Conservation (phyloP, 257 asterid genomes). For the Galeopsis tetrahit region DNA sequence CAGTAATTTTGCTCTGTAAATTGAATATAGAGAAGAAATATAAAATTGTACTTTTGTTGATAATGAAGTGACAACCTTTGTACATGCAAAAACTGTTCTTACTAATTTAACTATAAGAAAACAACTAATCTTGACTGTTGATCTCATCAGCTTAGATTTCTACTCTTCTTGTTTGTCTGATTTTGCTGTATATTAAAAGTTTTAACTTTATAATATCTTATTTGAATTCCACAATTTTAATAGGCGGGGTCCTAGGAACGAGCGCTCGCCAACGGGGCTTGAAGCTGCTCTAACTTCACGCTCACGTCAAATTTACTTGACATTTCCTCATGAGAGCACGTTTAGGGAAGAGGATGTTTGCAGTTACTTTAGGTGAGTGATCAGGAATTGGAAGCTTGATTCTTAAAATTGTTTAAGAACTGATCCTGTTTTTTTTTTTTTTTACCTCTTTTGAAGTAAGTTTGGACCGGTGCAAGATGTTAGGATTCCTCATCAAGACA, state of each 20-base stretch:
- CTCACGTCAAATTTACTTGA: constrained; percentile 81
- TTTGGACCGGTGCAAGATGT: constrained; percentile 96
- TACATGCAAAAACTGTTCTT: constrained; percentile 1
- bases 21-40: not conserved
- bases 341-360: constrained; percentile 93
- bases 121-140: not conserved
- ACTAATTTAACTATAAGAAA: not conserved
- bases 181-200: not conserved
- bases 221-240: constrained; percentile 42
- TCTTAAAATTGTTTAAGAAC: constrained; percentile 11
- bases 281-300: constrained; percentile 54
- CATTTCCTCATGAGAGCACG: constrained; percentile 88
- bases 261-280: constrained; percentile 51
- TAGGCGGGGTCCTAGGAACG: constrained; percentile 55
- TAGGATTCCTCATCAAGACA: constrained; percentile 89
- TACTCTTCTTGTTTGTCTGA: not conserved
- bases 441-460: constrained; percentile 44
- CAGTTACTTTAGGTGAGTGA: constrained; percentile 66
- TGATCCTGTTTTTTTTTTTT: constrained; percentile 28
- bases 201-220: constrained; percentile 6
- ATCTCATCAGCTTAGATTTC: not conserved
- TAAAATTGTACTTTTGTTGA: no score
- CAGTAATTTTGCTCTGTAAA: not conserved
- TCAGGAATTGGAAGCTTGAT: not conserved
- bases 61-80: not conserved